Percentiles rank a stretch among this genome's conserved stretches.
These are phyloP conservation scores for Buddleja alternifolia DNA, from an alignment of 257 asterid genomes.

Conservation along the genomic window DNA sequence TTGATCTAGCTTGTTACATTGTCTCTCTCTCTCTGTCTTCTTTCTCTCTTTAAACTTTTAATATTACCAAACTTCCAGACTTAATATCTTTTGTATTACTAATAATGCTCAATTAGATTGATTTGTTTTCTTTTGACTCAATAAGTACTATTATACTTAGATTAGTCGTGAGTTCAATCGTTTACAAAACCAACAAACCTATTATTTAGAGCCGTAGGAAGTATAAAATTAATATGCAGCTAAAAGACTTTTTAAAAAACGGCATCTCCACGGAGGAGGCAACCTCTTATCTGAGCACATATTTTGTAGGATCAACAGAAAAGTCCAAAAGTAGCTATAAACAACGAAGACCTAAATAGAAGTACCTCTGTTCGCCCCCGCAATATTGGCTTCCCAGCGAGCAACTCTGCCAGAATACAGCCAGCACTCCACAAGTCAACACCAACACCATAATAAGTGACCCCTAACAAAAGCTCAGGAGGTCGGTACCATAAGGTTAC, in stretches of 20 bases:
- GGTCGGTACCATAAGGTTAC: conserved; percentile 98
- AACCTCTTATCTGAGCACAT: background rate
- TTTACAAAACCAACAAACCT: too few species aligned
- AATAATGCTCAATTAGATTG: too few species aligned
- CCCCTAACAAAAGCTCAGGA: conserved; percentile 90
- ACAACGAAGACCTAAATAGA: conserved; percentile 19
- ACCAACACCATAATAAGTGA: conserved; percentile 74
- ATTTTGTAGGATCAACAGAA: background rate
- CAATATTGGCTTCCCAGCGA: conserved; percentile 83
- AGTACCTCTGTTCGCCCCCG: conserved; percentile 95
- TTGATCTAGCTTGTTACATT: too few species aligned
- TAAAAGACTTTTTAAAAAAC: conserved; percentile 7
- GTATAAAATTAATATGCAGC: background rate
- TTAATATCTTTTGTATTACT: too few species aligned
- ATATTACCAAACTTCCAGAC: too few species aligned
- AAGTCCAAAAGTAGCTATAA: background rate
- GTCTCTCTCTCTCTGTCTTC: too few species aligned
- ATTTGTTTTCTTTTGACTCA: too few species aligned
- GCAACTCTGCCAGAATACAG: conserved; percentile 86
- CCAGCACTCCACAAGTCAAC: conserved; percentile 99
- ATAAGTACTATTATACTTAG: too few species aligned
- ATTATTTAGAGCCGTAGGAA: too few species aligned
- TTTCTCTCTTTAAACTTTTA: too few species aligned
- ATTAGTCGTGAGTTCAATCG: too few species aligned
- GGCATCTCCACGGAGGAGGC: background rate